Conservation (phyloP, 2,329 filamentous ascomycete genomes). For the Fonsecaea pedrosoi region DNA sequence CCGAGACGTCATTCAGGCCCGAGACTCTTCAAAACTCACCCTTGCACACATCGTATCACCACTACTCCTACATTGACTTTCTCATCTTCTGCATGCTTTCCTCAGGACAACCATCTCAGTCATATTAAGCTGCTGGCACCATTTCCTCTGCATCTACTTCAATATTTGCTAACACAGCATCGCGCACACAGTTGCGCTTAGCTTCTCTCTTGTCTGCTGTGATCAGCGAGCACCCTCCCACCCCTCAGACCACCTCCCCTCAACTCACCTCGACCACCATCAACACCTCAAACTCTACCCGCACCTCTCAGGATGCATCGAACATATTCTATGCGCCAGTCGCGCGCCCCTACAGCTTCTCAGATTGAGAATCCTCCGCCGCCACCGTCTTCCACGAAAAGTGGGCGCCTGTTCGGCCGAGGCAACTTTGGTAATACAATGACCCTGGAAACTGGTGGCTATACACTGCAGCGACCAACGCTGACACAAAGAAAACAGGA, state of each 20-base stretch:
- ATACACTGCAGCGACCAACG: conserved; percentile 3
- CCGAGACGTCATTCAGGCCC: conserved; percentile 26
- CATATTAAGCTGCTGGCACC: not conserved
- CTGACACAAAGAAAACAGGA: conserved; percentile 53
- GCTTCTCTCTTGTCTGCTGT: not conserved
- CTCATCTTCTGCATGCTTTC: conserved; percentile 7
- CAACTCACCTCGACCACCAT: conserved; percentile 6
- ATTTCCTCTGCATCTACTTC: not conserved
- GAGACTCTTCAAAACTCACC: not conserved
- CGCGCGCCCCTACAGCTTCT: conserved; percentile 92
- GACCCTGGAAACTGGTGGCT: conserved; percentile 10
- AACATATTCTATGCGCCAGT: conserved; percentile 98
- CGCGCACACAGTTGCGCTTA: not conserved
- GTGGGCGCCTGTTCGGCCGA: conserved; percentile 85
- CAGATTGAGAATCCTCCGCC: conserved; percentile 91
- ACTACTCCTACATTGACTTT: conserved; percentile 5
- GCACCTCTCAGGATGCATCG: conserved; percentile 75
- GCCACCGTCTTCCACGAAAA: conserved; percentile 88
- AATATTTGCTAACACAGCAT: conserved; percentile 9
- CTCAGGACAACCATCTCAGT: not conserved
- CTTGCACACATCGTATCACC: not conserved
- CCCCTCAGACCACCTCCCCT: conserved; percentile 15
- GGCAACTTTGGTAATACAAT: conserved; percentile 76
- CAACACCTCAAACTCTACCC: conserved; percentile 13
- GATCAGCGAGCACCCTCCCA: not conserved